phyloP scores from a whole-genome alignment of 805 yeast species.

The Debaryomyces castellii region DNA sequence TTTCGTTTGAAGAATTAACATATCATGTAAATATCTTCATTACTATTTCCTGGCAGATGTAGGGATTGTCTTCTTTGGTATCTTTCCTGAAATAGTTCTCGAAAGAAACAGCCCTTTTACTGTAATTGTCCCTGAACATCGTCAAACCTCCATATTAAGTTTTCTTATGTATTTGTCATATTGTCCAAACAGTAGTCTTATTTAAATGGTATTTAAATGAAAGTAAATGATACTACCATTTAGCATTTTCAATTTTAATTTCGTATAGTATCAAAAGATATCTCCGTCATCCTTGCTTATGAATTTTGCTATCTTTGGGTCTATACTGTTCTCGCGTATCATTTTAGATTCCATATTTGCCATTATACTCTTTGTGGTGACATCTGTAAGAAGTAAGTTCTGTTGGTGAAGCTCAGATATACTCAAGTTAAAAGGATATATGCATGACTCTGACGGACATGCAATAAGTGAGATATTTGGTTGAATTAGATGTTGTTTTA shows the following conservation, averaged over 20 bases:
- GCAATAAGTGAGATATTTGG: slow-evolving; percentile 23
- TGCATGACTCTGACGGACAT: slow-evolving; percentile 28
- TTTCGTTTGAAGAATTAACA: too few relatives aligned
- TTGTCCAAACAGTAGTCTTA: too few relatives aligned
- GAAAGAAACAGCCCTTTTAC: too few relatives aligned
- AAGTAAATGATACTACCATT: too few relatives aligned
- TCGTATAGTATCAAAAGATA: slow-evolving; percentile 1
- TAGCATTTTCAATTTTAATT: not conserved
- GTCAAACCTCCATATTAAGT: too few relatives aligned
- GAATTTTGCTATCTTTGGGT: slow-evolving; percentile 24
- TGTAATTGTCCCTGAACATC: too few relatives aligned
- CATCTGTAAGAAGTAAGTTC: slow-evolving; percentile 18
- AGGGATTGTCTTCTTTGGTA: too few relatives aligned
- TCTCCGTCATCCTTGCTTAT: slow-evolving; percentile 20
- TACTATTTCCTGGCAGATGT: too few relatives aligned
- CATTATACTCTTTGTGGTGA: slow-evolving; percentile 25
- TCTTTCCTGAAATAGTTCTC: too few relatives aligned
- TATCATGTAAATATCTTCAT: too few relatives aligned
- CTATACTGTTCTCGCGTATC: slow-evolving; percentile 21
- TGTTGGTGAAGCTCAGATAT: slow-evolving; percentile 25
- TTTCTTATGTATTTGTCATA: too few relatives aligned
- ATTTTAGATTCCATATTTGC: slow-evolving; percentile 22
- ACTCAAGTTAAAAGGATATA: slow-evolving; percentile 33
- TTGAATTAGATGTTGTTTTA: slow-evolving; percentile 26
- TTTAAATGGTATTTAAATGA: too few relatives aligned